phyloP scores from a whole-genome alignment of 371 early-diverging fungal genomes.

The Mortierella sp. region DNA sequence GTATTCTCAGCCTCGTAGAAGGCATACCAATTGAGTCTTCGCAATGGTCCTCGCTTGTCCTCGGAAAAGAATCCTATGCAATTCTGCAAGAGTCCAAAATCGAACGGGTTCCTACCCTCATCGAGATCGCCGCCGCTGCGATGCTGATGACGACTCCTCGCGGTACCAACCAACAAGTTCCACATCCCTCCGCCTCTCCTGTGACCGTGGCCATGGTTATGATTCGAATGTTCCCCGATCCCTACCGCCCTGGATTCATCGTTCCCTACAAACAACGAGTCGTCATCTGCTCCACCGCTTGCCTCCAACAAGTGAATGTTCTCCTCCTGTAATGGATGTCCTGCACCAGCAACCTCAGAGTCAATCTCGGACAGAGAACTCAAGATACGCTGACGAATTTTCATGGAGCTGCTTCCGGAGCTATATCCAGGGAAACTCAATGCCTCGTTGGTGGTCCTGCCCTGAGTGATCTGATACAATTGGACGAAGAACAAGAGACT shows the following conservation, averaged over 20 bases:
- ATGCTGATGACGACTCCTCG: slow-evolving; percentile 14
- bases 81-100: slow-evolving; percentile 75
- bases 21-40: slow-evolving; percentile 68
- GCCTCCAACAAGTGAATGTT: slow-evolving; percentile 49
- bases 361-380: slow-evolving; percentile 56
- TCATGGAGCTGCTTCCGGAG: slow-evolving; percentile 51
- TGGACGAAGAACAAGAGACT: slow-evolving; percentile 79
- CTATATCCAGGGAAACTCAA: slow-evolving; percentile 74
- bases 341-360: slow-evolving; percentile 47
- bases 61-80: slow-evolving; percentile 86
- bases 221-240: slow-evolving; percentile 42
- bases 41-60: slow-evolving; percentile 62
- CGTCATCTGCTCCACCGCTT: slow-evolving; percentile 36
- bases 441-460: slow-evolving; percentile 91
- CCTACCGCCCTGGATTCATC: slow-evolving; percentile 43
- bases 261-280: slow-evolving; percentile 34
- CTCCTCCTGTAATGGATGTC: slow-evolving; percentile 54
- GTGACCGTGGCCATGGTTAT: slow-evolving; percentile 16
- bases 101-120: slow-evolving; percentile 65
- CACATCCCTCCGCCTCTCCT: slow-evolving; percentile 41
- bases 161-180: slow-evolving; percentile 35
- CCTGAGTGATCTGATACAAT: slow-evolving; percentile 79
- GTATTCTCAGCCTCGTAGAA: slow-evolving; percentile 57
- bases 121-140: slow-evolving; percentile 14
- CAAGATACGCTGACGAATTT: slow-evolving; percentile 56